These are phyloP conservation scores for Mrakia blollopis DNA, from an alignment of 768 basidiomycete genomes.

Conservation along the genomic window DNA sequence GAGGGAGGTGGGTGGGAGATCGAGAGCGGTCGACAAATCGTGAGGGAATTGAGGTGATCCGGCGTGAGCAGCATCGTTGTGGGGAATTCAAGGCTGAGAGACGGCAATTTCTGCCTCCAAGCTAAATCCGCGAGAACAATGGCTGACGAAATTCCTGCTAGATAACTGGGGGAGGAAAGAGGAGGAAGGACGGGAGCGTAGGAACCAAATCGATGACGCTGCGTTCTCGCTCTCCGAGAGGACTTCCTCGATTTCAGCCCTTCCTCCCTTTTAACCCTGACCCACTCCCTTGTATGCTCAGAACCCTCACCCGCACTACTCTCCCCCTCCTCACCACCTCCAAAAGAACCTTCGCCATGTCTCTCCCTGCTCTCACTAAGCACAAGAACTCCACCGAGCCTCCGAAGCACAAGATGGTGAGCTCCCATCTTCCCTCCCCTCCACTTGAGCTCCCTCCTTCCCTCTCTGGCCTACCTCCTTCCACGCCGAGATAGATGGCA, in stretches of 20 bases:
- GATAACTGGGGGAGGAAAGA: no score
- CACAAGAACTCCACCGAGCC: neutral
- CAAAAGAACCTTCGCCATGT: neutral
- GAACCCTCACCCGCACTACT: neutral
- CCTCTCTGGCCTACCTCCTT: neutral
- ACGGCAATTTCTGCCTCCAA: no score
- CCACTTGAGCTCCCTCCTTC: neutral
- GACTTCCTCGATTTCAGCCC: neutral
- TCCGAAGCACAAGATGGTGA: constrained; percentile 13
- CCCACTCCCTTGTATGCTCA: neutral
- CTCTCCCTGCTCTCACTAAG: neutral
- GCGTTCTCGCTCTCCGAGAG: neutral
- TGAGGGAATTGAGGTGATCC: no score
- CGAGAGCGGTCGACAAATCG: no score
- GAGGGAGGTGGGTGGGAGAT: no score
- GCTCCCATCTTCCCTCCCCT: no score
- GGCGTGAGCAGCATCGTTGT: no score
- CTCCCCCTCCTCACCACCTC: neutral
- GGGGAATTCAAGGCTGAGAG: no score
- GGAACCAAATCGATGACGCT: no score
- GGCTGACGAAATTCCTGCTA: no score
- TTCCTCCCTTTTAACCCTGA: neutral
- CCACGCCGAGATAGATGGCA: neutral
- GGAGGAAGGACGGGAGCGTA: no score
- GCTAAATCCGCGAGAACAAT: no score